These are phyloP conservation scores for Tranzscheliella williamsii DNA, from an alignment of 1,284 basidiomycete species.

Conservation along the genomic window DNA sequence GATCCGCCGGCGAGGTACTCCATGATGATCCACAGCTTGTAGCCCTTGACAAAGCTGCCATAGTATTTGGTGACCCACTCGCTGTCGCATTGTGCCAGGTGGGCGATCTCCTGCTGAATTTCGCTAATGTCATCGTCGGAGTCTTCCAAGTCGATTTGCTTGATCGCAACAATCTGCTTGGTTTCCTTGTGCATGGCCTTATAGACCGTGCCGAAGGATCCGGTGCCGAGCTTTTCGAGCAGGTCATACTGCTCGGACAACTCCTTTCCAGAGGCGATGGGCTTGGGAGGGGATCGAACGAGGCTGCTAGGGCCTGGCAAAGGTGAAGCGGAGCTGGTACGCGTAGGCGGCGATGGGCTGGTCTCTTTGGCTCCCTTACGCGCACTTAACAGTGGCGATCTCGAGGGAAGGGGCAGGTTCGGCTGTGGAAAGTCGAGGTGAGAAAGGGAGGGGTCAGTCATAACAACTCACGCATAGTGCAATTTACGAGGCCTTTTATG, in stretches of 20 bases:
- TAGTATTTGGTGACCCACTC: conserved; percentile 95
- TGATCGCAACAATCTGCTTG: conserved; percentile 92
- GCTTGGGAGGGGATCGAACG: conserved; percentile 16
- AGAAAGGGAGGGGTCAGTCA: background rate
- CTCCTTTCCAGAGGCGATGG: conserved; percentile 40
- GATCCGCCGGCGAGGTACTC: conserved; percentile 98
- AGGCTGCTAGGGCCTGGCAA: conserved; percentile 30
- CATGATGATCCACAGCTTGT: conserved; percentile 99
- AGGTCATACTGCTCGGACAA: conserved; percentile 73
- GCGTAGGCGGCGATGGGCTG: conserved; percentile 27
- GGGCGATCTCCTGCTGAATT: conserved; percentile 96
- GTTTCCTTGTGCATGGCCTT: conserved; percentile 88
- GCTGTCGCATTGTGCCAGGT: conserved; percentile 90
- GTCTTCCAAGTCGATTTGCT: conserved; percentile 77
- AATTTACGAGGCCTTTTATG: too few relatives aligned
- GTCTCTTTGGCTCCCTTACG: conserved; percentile 25
- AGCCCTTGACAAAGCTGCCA: conserved; percentile 92
- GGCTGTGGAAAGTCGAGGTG: conserved; percentile 12
- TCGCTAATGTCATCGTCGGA: conserved; percentile 57
- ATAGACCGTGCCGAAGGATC: conserved; percentile 94
- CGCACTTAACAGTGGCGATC: conserved; percentile 43
- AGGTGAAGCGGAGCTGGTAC: conserved; percentile 27
- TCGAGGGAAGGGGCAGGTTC: conserved; percentile 38
- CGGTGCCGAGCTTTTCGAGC: conserved; percentile 93
- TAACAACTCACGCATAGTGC: too few relatives aligned